Evolutionary conservation across 495 filamentous ascomycete species (phyloP).

Genomic region (Penicillium nucicola): DNA sequence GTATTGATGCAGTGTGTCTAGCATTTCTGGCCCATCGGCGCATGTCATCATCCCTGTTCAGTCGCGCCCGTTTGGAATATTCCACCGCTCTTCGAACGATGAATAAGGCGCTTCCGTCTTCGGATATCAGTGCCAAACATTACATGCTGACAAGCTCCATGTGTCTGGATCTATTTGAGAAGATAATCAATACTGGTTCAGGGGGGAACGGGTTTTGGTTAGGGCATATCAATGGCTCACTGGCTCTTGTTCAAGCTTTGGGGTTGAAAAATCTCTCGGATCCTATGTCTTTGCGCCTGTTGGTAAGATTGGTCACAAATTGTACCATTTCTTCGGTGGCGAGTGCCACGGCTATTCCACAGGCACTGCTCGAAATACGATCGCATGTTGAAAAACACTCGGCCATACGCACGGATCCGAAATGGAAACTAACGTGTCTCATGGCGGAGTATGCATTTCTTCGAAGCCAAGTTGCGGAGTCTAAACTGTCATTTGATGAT

Average conservation of each 20-base stretch:
- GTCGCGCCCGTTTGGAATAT: neutral
- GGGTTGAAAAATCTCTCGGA: neutral
- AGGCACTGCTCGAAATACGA: neutral
- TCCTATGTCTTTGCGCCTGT: neutral
- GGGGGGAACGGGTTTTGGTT: neutral
- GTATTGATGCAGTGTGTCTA: neutral
- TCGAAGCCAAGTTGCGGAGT: neutral
- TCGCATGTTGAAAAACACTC: neutral
- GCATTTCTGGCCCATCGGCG: neutral
- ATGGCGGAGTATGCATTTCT: neutral
- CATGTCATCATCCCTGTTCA: neutral
- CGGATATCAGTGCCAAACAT: too few relatives aligned
- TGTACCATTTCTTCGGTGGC: neutral
- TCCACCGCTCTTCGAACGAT: too few relatives aligned
- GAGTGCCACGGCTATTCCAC: neutral
- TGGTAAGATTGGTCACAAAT: neutral
- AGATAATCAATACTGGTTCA: neutral
- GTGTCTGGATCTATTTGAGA: neutral
- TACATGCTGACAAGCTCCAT: neutral
- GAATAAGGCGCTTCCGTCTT: too few relatives aligned
- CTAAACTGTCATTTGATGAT: too few relatives aligned
- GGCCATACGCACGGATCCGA: neutral
- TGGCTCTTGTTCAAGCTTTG: conserved; percentile 1
- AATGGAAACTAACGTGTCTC: neutral
- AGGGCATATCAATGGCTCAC: neutral